Conservation (phyloP, 2,329 filamentous ascomycete genomes). For the Penicillium sp. region DNA sequence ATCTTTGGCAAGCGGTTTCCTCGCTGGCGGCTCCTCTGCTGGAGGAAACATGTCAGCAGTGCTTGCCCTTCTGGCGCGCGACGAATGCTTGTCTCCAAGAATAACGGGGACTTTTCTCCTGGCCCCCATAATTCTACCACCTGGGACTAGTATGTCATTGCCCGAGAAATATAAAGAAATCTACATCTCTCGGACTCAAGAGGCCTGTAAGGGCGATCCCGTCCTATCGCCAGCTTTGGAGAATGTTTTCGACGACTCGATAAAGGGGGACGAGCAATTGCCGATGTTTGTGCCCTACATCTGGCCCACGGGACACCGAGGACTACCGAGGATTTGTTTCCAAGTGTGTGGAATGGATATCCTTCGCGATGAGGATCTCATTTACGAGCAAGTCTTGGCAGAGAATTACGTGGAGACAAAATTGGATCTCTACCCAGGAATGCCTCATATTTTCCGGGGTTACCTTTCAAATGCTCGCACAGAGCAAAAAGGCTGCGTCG, state of each 20-base stretch:
- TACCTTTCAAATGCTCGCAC: background rate
- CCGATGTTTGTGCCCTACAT: background rate
- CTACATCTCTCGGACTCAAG: conserved; percentile 48
- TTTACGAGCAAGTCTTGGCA: conserved; percentile 53
- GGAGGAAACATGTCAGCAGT: conserved; percentile 47
- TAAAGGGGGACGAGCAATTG: background rate
- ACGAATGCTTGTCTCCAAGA: conserved; percentile 44
- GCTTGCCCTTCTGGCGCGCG: conserved; percentile 43
- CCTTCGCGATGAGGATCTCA: conserved; percentile 54
- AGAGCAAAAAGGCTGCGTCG: background rate
- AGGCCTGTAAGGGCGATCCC: conserved; percentile 23
- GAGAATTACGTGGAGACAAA: conserved; percentile 49
- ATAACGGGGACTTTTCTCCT: conserved; percentile 51
- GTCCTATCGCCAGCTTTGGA: background rate
- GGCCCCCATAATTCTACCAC: conserved; percentile 39
- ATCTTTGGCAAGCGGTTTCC: conserved; percentile 48
- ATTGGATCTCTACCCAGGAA: conserved; percentile 47
- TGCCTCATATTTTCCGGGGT: conserved; percentile 36
- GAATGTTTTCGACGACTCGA: background rate
- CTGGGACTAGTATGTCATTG: conserved; percentile 32
- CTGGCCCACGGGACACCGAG: background rate
- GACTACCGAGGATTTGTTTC: conserved; percentile 43
- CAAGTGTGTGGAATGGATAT: conserved; percentile 55
- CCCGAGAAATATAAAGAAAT: conserved; percentile 44
- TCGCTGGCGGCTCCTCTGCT: conserved; percentile 54